Conservation (phyloP, 2,329 filamentous ascomycete genomes). For the Penicillium thymicola region DNA sequence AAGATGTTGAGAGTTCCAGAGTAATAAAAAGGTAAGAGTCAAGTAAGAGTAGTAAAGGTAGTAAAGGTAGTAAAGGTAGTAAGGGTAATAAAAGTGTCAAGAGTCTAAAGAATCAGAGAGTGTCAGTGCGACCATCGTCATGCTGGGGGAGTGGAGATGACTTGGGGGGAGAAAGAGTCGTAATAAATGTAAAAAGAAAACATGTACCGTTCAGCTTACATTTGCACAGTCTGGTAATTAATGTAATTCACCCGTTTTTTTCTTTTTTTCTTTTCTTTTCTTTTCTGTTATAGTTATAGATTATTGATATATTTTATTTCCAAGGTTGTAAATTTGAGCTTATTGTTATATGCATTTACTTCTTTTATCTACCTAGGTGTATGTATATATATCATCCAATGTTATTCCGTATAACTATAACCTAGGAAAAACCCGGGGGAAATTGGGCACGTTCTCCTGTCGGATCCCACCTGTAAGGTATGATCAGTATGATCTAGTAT, state of each 20-base stretch:
- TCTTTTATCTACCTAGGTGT: background rate
- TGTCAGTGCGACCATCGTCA: constrained; percentile 30
- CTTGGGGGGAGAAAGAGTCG: constrained; percentile 10
- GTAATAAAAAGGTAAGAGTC: background rate
- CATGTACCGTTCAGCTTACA: constrained; percentile 17
- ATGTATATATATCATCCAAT: background rate
- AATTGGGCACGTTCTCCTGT: background rate
- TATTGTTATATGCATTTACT: background rate
- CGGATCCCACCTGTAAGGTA: background rate
- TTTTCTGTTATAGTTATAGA: background rate
- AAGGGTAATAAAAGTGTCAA: background rate
- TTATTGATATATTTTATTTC: background rate
- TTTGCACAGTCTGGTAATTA: constrained; percentile 12
- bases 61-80: background rate
- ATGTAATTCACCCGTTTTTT: background rate
- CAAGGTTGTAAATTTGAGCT: background rate
- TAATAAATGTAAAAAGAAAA: constrained; percentile 20
- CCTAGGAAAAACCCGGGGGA: background rate
- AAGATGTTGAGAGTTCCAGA: background rate
- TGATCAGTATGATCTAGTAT: background rate
- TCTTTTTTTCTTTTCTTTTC: background rate
- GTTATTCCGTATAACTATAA: too few species aligned
- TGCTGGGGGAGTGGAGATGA: constrained; percentile 32
- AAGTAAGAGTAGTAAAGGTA: background rate
- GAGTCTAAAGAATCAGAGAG: constrained; percentile 3